Percentiles rank a stretch among this genome's conserved stretches.
Evolutionary conservation across 345 rosid genomes (phyloP).

Genomic region (Citrus maxima): DNA sequence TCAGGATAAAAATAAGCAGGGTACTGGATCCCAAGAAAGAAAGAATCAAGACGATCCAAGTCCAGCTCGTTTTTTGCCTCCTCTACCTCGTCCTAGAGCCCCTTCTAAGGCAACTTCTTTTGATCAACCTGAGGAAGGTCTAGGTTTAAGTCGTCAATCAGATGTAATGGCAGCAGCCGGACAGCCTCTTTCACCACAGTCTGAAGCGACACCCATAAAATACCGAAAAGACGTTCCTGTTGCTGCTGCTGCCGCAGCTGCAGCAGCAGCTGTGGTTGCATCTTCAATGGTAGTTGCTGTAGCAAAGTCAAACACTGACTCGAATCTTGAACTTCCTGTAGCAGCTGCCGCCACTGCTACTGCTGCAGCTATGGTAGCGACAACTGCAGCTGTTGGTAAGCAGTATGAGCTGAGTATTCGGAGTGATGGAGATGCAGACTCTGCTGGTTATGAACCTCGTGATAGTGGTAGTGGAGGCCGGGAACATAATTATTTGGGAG

Average conservation of each 20-base stretch:
- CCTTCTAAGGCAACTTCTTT: conserved; percentile 31
- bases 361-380: conserved; percentile 88
- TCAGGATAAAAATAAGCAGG: conserved; percentile 35
- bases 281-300: conserved; percentile 96
- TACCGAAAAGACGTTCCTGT: conserved; percentile 71
- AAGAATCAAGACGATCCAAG: conserved; percentile 43
- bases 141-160: conserved; percentile 23
- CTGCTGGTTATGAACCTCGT: conserved; percentile 40
- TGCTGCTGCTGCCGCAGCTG: conserved; percentile 74
- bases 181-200: conserved; percentile 35
- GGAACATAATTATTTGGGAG: conserved; percentile 28
- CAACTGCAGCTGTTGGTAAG: conserved; percentile 72
- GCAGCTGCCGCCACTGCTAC: conserved; percentile 96
- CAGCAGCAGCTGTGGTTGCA: conserved; percentile 95
- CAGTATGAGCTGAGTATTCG: conserved; percentile 53
- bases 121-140: conserved; percentile 35
- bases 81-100: conserved; percentile 49
- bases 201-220: conserved; percentile 42
- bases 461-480: conserved; percentile 49
- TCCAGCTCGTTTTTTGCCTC: conserved; percentile 56
- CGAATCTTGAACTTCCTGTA: conserved; percentile 77
- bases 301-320: conserved; percentile 57
- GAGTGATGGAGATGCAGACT: conserved; percentile 54
- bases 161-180: conserved; percentile 35
- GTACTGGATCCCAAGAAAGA: conserved; percentile 27